phyloP scores from a whole-genome alignment of 1,284 basidiomycete genomes.

The Mycena citricolor region DNA sequence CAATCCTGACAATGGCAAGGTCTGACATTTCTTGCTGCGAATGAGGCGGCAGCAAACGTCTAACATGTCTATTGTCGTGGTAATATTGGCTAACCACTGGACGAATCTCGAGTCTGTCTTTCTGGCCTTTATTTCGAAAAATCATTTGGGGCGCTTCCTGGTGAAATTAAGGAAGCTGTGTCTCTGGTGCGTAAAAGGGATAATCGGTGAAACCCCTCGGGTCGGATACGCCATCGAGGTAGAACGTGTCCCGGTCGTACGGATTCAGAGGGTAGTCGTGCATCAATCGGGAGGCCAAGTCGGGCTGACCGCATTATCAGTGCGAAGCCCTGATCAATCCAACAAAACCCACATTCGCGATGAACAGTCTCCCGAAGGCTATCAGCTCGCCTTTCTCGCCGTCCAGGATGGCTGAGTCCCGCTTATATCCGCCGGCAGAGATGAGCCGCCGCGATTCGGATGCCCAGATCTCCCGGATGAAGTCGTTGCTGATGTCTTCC shows the following conservation, averaged over 20 bases:
- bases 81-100: too few species aligned
- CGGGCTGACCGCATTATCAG: constrained; percentile 38
- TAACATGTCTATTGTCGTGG: too few species aligned
- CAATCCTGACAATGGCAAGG: too few species aligned
- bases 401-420: constrained; percentile 7
- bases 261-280: constrained; percentile 33
- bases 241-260: constrained; percentile 37
- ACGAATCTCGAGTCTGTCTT: too few species aligned
- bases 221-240: constrained; percentile 27
- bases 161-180: too few species aligned
- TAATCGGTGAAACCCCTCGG: constrained; percentile 47
- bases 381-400: constrained; percentile 3
- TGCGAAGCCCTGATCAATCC: too few species aligned
- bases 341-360: constrained; percentile 19
- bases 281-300: constrained; percentile 46
- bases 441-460: background rate
- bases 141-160: too few species aligned
- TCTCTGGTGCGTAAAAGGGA: too few species aligned
- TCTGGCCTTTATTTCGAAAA: too few species aligned
- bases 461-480: constrained; percentile 13
- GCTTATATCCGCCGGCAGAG: constrained; percentile 13
- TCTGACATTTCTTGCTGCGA: too few species aligned
- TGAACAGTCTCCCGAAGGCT: constrained; percentile 14
- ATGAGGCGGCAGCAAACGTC: too few species aligned
- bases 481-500: too few species aligned